phyloP scores from a whole-genome alignment of 257 asterid genomes.

The Ehretia macrophylla region DNA sequence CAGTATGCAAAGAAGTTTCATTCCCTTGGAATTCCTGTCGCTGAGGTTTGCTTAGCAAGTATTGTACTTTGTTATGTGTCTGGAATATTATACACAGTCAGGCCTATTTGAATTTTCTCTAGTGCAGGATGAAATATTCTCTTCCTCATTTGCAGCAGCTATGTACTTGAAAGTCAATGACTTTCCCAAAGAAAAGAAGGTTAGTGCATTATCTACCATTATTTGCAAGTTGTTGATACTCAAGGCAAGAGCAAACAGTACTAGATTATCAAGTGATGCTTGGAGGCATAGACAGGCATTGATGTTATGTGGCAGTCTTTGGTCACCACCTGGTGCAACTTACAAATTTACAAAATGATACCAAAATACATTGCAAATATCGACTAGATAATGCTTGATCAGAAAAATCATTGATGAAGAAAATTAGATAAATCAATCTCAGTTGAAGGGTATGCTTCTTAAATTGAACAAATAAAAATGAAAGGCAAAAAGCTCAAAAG shows the following conservation, averaged over 20 bases:
- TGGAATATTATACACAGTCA: neutral
- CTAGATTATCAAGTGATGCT: neutral
- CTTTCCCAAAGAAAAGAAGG: slow-evolving; percentile 87
- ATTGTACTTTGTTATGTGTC: neutral
- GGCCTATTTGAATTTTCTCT: neutral
- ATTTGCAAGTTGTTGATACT: neutral
- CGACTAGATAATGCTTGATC: no score
- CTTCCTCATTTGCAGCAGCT: slow-evolving; percentile 94
- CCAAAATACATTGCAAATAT: no score
- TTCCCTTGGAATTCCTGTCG: slow-evolving; percentile 73
- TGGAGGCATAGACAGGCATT: neutral
- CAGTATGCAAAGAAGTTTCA: slow-evolving; percentile 69
- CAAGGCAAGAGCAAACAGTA: neutral
- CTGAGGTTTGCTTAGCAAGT: slow-evolving; percentile 51
- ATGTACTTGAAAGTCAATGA: slow-evolving; percentile 75
- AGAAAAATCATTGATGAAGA: no score
- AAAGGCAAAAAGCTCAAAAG: no score
- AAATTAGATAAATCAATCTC: no score
- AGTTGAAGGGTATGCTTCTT: no score
- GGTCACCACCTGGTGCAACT: no score
- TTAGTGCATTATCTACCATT: slow-evolving; percentile 6
- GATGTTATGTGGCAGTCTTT: no score
- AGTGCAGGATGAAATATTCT: slow-evolving; percentile 83
- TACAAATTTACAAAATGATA: no score
- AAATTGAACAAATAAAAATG: no score